A percentile compares a stretch with the other conserved stretches of the same genome.
phyloP scores from a whole-genome alignment of 1,284 basidiomycete genomes.

The Cutaneotrichosporon sp. region DNA sequence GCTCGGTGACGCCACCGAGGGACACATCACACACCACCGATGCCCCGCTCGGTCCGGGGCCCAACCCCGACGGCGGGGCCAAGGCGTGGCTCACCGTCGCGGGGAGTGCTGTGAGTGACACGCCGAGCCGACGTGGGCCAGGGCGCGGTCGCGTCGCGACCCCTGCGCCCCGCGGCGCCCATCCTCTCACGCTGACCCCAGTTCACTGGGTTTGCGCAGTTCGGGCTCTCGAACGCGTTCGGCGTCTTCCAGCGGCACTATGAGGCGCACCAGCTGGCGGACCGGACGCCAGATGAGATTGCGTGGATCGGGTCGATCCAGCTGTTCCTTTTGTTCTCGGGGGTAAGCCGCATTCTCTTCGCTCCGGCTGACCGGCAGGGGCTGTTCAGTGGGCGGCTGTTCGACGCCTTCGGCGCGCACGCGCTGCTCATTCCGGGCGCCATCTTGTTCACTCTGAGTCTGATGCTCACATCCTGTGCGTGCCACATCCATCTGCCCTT shows the following conservation, averaged over 20 bases:
- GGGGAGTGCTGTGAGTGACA: slow-evolving; percentile 11
- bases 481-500: too few species aligned
- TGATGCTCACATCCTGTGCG: slow-evolving; percentile 18
- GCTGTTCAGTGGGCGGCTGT: slow-evolving; percentile 12
- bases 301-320: slow-evolving; percentile 75
- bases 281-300: slow-evolving; percentile 31
- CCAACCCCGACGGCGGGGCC: slow-evolving; percentile 11
- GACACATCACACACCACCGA: background rate
- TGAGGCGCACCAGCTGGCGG: slow-evolving; percentile 26
- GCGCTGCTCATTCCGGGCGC: slow-evolving; percentile 56
- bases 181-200: background rate
- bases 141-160: too few species aligned
- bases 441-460: slow-evolving; percentile 55
- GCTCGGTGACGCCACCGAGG: background rate
- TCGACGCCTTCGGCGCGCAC: slow-evolving; percentile 36
- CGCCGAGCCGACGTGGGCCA: background rate
- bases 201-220: slow-evolving; percentile 15
- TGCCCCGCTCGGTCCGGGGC: background rate
- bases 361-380: slow-evolving; percentile 48
- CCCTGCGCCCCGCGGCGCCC: too few species aligned
- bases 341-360: slow-evolving; percentile 6
- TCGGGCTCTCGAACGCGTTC: slow-evolving; percentile 30
- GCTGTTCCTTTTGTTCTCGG: slow-evolving; percentile 57
- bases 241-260: slow-evolving; percentile 39
- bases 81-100: slow-evolving; percentile 19